Evolutionary conservation across 768 basidiomycete species (phyloP), one percentile per base, ranked within the genome.

Genomic region (Lentinula sp.): DNA sequence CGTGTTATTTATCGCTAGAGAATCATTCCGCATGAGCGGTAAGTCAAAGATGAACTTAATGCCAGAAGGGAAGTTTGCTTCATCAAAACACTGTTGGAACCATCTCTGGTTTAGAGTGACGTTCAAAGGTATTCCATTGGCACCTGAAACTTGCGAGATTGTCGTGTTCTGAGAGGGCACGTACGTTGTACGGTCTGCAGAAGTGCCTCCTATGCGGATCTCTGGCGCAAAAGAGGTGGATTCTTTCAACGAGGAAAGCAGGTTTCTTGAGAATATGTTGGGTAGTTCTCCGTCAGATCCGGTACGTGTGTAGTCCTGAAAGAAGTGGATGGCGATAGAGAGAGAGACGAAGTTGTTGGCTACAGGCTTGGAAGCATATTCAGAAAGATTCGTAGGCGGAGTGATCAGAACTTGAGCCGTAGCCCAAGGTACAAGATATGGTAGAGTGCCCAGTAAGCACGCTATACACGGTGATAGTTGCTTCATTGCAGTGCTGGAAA

Each of bases 181-280:
- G 34, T 45, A 57, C 23, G 56, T 57, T 10, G 56, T 57, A 15
- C 56, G 56, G 42, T 57, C 56, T 28, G 56, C 56, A 8, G 56
- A 57, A 45, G 56, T 57, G 4, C 56, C 56, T 48, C 56, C 56
- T 15, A 57, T 57, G 15, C 56, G 40, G 18, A 57, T 57, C 23
- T 48, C 28, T 48, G 56, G 56, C 42, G 56, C 42, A 13, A 57
- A 3, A 9, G 28, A 57, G 9, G 56, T 57, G 34, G 56, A 57
- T 45, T 57, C 56, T 34, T 13, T 34, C 28, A 57, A n/a, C 9
- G 56, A 57, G 3, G 40, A 48, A 11, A 57, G 42, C 16, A 57
- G 28, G 18, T 57, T 57, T 28, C 23, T 43, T 2, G 56, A 57
- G 28, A 57, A 57, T 15, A n/a, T 48, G 56, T 57, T 57, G 21